Conservation (phyloP, 169 alveolate species). For the Cryptosporidium parvum region DNA sequence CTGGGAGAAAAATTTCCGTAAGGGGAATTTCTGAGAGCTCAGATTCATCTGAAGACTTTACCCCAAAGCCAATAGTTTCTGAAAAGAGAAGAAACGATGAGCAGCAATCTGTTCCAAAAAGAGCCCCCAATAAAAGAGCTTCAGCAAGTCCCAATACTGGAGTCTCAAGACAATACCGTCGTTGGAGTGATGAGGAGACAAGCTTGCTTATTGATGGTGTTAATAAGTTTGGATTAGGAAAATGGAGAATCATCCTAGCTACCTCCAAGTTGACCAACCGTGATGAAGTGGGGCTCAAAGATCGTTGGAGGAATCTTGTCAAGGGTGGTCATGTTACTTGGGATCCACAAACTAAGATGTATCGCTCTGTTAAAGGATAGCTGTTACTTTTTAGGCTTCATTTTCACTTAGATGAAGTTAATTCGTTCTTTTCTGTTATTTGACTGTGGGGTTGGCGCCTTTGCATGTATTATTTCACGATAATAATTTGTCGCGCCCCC, state of each 20-base stretch:
- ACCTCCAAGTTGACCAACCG: slow-evolving; percentile 37
- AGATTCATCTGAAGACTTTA: neutral
- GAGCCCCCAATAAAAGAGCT: neutral
- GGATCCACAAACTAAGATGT: slow-evolving; percentile 17
- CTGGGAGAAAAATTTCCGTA: slow-evolving; percentile 20
- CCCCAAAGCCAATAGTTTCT: slow-evolving; percentile 9
- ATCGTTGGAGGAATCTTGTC: slow-evolving; percentile 71
- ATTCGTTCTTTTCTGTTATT: neutral
- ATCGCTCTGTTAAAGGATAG: slow-evolving; percentile 17
- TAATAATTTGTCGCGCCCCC: slow-evolving; percentile 34
- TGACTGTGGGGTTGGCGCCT: slow-evolving; percentile 23
- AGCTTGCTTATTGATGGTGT: slow-evolving; percentile 48
- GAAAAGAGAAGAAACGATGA: neutral
- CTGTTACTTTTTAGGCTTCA: neutral
- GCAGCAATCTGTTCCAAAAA: neutral
- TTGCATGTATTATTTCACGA: slow-evolving; percentile 28
- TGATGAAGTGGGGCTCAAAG: slow-evolving; percentile 71
- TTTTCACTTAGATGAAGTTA: neutral
- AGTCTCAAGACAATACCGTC: slow-evolving; percentile 35
- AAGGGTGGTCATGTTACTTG: slow-evolving; percentile 72
- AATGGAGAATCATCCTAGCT: slow-evolving; percentile 63
- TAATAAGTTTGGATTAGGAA: slow-evolving; percentile 54
- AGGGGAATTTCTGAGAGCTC: slow-evolving; percentile 55
- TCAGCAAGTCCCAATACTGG: slow-evolving; percentile 3
- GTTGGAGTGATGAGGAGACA: slow-evolving; percentile 69